Conservation (phyloP, 345 rosid species). For the Dovyalis caffra region DNA sequence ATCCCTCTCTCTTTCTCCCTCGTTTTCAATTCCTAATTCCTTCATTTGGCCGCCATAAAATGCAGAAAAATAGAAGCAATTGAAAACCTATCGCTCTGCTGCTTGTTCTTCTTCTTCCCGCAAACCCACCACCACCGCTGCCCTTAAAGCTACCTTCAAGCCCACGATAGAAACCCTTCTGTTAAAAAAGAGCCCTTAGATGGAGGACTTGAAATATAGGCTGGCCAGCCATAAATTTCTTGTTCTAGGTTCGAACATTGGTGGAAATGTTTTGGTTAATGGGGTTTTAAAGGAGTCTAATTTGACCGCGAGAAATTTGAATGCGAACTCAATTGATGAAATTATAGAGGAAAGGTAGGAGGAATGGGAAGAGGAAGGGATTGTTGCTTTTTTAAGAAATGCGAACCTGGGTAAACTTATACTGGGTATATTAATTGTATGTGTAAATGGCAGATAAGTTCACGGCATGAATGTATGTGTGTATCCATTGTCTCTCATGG, state of each 20-base stretch:
- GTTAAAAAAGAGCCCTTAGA: slow-evolving; percentile 21
- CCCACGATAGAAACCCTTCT: slow-evolving; percentile 45
- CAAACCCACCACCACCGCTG: slow-evolving; percentile 59
- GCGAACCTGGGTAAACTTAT: slow-evolving; percentile 3
- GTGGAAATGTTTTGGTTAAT: slow-evolving; percentile 1
- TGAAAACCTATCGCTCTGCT: no score
- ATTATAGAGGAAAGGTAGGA: slow-evolving; percentile 52
- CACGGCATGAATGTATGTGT: slow-evolving; percentile 5
- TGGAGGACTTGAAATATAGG: slow-evolving; percentile 22
- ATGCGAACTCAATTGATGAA: slow-evolving; percentile 42
- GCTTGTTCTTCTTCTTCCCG: slow-evolving; percentile 48
- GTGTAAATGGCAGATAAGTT: slow-evolving; percentile 8
- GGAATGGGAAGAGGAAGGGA: slow-evolving; percentile 24
- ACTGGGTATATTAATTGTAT: slow-evolving; percentile 17
- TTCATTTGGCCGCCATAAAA: no score
- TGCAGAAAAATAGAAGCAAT: no score
- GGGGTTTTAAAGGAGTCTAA: slow-evolving; percentile 44
- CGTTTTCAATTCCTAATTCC: no score
- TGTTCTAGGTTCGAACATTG: slow-evolving; percentile 47
- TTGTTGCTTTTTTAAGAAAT: no score
- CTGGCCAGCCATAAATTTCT: slow-evolving; percentile 40
- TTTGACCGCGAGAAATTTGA: slow-evolving; percentile 32
- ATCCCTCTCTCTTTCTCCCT: slow-evolving; percentile 10
- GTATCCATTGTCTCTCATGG: slow-evolving; percentile 11
- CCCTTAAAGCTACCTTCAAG: slow-evolving; percentile 58